Base-by-base conservation (phyloP, 257 asterid genomes). In the Gardenia jasminoides region DNA sequence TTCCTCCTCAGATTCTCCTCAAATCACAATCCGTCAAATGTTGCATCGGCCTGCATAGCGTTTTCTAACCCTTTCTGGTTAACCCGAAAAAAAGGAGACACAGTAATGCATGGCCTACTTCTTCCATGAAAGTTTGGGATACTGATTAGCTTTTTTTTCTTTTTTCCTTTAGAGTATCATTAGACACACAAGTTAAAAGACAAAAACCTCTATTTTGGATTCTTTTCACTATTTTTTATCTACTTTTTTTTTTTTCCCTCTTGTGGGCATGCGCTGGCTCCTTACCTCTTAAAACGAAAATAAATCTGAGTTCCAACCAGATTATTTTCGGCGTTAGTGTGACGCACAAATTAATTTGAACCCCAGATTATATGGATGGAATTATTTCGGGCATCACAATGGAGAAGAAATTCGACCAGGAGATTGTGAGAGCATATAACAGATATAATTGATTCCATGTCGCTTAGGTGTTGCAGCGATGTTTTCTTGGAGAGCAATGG, bases 401-500 rank as follows among this genome's bases (percentile, higher is more conserved):
- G 30, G 31, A 24, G 66, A 4, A 56, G 24, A 59, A 24, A 59
- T 59, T 59, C 31, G 28, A 59, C 15, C 5, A n/a, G 31, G 31
- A 59, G 66, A 59, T n/a, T n/a, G 28, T n/a, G 31, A n/a, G 41
- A 36, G 39, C 3, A 36, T 36, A 36, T 36, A 36, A 36, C 4
- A 36, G 3, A 36, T n/a, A 13, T 50, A 13, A 61, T 70, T 56
- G 76, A 44, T 70, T 58, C 39, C 19, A 58, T 71, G 77, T 70
- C 41, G 46, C 76, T 69, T 59, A 28, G 71, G 50, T 41, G 68
- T 50, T 54, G 70, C 56, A 69, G 43, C 43, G 3, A 58, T 79
- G 71, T 79, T 79, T 79, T 79, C 82, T 79, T 52, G 79, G 75
- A 65, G 61, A 47, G 19, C 81, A 72, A 28, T 28, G 46, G 79